Conservation (phyloP, 2,329 filamentous ascomycete species). For the Bisporella sp. region DNA sequence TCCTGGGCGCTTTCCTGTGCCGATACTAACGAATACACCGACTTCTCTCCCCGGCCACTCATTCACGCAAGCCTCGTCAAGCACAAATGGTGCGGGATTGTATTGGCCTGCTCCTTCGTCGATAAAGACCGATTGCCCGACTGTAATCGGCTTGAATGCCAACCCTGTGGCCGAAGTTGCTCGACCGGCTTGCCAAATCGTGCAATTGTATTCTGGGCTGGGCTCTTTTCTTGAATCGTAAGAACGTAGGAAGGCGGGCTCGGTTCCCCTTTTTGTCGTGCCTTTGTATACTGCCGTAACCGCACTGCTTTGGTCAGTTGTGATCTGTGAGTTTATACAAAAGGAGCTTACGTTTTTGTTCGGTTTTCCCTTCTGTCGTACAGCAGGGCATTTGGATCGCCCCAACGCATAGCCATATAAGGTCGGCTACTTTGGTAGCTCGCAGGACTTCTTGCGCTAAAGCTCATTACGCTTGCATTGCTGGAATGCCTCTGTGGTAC, state of each 20-base stretch:
- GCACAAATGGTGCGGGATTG: conserved; percentile 76
- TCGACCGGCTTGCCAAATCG: conserved; percentile 92
- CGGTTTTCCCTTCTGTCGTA: conserved; percentile 82
- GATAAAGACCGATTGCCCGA: conserved; percentile 89
- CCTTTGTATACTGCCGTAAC: conserved; percentile 90
- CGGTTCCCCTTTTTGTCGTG: conserved; percentile 56
- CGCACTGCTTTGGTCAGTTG: conserved; percentile 49
- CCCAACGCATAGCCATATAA: conserved; percentile 50
- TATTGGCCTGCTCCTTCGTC: conserved; percentile 90
- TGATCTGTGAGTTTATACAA: background rate
- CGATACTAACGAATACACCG: conserved; percentile 85
- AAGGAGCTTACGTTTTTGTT: conserved; percentile 74
- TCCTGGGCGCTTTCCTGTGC: conserved; percentile 79
- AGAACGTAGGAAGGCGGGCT: conserved; percentile 73
- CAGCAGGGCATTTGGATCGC: conserved; percentile 78
- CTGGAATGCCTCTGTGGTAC: conserved; percentile 54
- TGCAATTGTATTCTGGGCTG: conserved; percentile 85
- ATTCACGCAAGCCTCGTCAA: conserved; percentile 87
- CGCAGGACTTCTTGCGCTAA: conserved; percentile 59
- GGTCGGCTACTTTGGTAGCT: conserved; percentile 46
- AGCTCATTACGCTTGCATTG: conserved; percentile 76
- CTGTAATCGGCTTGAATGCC: conserved; percentile 91
- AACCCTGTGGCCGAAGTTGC: conserved; percentile 88
- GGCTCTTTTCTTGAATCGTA: conserved; percentile 94
- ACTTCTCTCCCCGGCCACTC: conserved; percentile 94